These are phyloP conservation scores for Coniochaeta sp. DNA, from an alignment of 2,329 filamentous ascomycete species.

Conservation along the genomic window DNA sequence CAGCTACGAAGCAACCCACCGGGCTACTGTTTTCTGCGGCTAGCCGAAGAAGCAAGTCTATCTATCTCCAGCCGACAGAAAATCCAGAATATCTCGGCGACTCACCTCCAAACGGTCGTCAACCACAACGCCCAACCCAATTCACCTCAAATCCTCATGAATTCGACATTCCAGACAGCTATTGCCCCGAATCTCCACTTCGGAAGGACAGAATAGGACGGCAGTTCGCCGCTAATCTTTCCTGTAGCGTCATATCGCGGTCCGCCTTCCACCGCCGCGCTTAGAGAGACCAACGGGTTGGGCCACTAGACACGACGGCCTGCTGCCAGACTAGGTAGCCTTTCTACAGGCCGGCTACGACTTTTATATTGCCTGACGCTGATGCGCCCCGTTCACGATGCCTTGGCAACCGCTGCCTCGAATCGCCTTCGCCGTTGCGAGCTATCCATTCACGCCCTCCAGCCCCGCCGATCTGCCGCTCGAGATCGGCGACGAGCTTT, in stretches of 20 bases:
- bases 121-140: neutral
- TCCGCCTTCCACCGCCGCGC: neutral
- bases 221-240: neutral
- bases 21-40: neutral
- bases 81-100: neutral
- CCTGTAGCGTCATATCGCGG: neutral
- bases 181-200: neutral
- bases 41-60: neutral
- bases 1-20: neutral
- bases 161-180: neutral
- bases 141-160: neutral
- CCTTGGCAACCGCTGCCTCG: conserved; percentile 95
- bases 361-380: neutral
- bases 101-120: neutral
- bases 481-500: conserved; percentile 95
- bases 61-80: neutral
- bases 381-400: conserved; percentile 46
- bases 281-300: neutral
- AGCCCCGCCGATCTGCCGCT: conserved; percentile 87
- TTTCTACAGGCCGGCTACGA: neutral
- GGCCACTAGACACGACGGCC: neutral
- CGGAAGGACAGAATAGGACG: neutral
- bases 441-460: conserved; percentile 83
- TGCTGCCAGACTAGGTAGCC: neutral
- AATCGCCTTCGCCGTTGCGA: conserved; percentile 96